Conservation (phyloP, 768 basidiomycete genomes). For the Termitomyces sp. region DNA sequence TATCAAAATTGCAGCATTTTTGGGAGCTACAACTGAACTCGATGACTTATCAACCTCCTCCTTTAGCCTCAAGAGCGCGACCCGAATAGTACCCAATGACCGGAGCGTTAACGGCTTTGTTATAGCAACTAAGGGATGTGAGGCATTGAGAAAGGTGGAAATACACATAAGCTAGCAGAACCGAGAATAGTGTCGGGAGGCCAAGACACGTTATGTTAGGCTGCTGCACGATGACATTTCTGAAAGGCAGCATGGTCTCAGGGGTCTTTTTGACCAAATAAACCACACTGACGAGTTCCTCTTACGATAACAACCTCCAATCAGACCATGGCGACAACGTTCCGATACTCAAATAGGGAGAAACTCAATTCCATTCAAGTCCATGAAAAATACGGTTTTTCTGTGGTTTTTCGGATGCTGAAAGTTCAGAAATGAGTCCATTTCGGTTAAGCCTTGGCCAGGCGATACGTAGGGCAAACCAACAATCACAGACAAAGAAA, state of each 20-base stretch:
- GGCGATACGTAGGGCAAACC: background rate
- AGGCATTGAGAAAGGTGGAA: slow-evolving; percentile 5
- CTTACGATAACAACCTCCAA: background rate
- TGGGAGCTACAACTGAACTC: background rate
- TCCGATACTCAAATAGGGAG: background rate
- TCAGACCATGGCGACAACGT: background rate
- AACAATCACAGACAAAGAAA: slow-evolving; percentile 7
- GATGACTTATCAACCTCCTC: background rate
- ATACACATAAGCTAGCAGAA: background rate
- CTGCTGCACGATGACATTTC: background rate
- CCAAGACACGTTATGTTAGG: background rate
- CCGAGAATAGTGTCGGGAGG: background rate
- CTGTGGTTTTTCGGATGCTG: background rate
- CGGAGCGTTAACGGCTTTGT: slow-evolving; percentile 35
- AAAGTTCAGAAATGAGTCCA: background rate
- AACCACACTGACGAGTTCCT: background rate
- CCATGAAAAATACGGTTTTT: background rate
- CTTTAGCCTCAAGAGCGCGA: slow-evolving; percentile 9
- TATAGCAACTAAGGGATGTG: slow-evolving; percentile 20
- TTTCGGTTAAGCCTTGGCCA: too few relatives aligned
- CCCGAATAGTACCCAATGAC: slow-evolving; percentile 25
- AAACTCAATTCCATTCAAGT: background rate
- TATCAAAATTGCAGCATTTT: slow-evolving; percentile 66
- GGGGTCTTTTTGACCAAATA: background rate
- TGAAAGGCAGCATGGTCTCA: background rate